Conservation (phyloP, 2,329 filamentous ascomycete species). For the Emmonsiellopsis sp. region DNA sequence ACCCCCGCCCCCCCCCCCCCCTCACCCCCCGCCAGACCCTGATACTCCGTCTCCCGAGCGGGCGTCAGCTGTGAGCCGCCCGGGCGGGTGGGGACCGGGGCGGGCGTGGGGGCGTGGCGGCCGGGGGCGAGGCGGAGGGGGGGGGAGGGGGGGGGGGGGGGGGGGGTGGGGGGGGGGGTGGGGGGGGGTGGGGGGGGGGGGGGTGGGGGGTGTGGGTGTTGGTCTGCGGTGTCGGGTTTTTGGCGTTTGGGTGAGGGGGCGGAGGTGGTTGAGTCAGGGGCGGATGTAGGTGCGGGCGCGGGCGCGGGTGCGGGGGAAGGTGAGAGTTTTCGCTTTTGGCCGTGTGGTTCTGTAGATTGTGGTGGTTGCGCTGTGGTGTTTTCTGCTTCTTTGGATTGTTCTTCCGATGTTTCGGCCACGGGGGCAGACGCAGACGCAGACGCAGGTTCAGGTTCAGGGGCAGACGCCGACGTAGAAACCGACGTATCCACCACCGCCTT, state of each 20-base stretch:
- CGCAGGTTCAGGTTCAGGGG: not conserved
- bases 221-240: conserved; percentile 3
- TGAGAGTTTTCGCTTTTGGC: not conserved
- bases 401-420: conserved; percentile 12
- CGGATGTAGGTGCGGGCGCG: not conserved
- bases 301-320: not conserved
- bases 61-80: too few relatives aligned
- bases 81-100: too few relatives aligned
- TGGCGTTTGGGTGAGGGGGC: conserved; percentile 3
- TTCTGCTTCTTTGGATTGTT: conserved; percentile 20
- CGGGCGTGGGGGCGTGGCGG: too few relatives aligned
- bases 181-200: too few relatives aligned
- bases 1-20: too few relatives aligned
- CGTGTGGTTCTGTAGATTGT: not conserved
- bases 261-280: not conserved
- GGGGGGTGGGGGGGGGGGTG: too few relatives aligned
- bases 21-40: too few relatives aligned
- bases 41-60: too few relatives aligned
- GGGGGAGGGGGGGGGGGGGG: too few relatives aligned
- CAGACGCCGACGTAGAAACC: not conserved
- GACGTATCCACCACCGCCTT: conserved; percentile 11
- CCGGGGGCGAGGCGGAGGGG: too few relatives aligned
- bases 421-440: not conserved
- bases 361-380: not conserved
- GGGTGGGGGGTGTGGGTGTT: conserved; percentile 23